phyloP scores from a whole-genome alignment of 352 stramenopile genomes.

The Phytophthora constricta region DNA sequence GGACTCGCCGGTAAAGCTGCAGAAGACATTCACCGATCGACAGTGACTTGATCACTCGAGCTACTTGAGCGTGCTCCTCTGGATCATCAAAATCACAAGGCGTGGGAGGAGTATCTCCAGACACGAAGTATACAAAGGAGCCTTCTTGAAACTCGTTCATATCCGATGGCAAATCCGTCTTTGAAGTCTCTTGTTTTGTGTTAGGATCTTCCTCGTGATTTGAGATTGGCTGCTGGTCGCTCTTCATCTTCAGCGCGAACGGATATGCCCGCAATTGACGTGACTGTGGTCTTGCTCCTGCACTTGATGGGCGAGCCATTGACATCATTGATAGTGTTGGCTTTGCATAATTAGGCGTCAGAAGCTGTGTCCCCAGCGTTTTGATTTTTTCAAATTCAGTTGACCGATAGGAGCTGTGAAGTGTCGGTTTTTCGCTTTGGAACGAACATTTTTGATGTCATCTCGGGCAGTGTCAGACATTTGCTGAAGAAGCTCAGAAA shows the following conservation, averaged over 20 bases:
- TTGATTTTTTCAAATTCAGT: background rate
- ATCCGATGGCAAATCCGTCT: conserved; percentile 23
- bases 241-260: conserved; percentile 19
- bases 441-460: too few relatives aligned
- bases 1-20: conserved; percentile 42
- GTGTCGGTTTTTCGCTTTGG: too few relatives aligned
- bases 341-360: conserved; percentile 32
- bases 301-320: conserved; percentile 26
- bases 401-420: too few relatives aligned
- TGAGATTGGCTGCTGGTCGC: background rate
- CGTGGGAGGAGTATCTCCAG: conserved; percentile 20
- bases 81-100: conserved; percentile 10
- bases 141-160: conserved; percentile 36
- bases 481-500: conserved; percentile 43
- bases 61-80: conserved; percentile 45
- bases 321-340: conserved; percentile 18
- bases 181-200: too few relatives aligned
- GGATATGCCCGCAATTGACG: conserved; percentile 6
- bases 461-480: conserved; percentile 32
- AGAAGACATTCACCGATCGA: conserved; percentile 43
- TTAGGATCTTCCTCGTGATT: conserved; percentile 1
- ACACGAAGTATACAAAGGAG: conserved; percentile 45
- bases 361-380: background rate
- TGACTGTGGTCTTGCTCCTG: conserved; percentile 18
- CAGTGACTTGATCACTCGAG: conserved; percentile 37